A percentile compares a stretch with the other conserved stretches of the same genome.
These are phyloP conservation scores for Axilococcus clingmanii DNA, from an alignment of 139 green algal genomes.

Conservation along the genomic window DNA sequence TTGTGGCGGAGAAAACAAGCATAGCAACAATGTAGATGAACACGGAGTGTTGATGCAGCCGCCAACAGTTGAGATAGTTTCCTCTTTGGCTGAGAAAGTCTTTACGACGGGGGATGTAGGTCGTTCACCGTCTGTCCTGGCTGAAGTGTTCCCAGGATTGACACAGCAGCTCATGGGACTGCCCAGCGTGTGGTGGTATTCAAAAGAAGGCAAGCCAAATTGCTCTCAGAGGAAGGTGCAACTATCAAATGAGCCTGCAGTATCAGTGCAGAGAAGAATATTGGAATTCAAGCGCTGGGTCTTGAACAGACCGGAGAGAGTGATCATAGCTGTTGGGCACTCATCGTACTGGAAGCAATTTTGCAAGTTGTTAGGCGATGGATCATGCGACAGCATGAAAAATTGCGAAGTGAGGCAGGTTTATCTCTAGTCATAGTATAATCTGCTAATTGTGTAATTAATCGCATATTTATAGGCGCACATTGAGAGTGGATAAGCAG, in stretches of 20 bases:
- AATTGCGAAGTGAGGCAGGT: too few relatives aligned
- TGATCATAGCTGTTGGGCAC: conserved; percentile 63
- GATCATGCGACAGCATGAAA: conserved; percentile 10
- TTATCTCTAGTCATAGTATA: too few relatives aligned
- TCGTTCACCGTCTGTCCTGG: conserved; percentile 27
- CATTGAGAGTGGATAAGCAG: not conserved
- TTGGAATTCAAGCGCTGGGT: conserved; percentile 48
- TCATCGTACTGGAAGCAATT: conserved; percentile 50
- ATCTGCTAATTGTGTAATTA: too few relatives aligned
- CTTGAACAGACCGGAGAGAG: conserved; percentile 29
- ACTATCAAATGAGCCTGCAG: conserved; percentile 27
- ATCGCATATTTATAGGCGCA: conserved; percentile 11
- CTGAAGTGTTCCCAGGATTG: conserved; percentile 32
- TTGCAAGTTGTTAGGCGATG: too few relatives aligned
- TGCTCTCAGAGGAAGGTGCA: conserved; percentile 27
- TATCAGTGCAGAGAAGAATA: conserved; percentile 36
- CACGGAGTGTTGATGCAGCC: not conserved
- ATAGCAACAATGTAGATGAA: not conserved
- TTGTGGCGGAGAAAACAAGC: not conserved
- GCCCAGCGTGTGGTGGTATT: conserved; percentile 54
- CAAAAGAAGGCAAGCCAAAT: conserved; percentile 30
- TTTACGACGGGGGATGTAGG: conserved; percentile 56
- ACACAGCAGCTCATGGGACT: conserved; percentile 24
- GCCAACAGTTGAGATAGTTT: not conserved
- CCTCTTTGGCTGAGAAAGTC: conserved; percentile 39